These are phyloP conservation scores for Fulvia fulva DNA, from an alignment of 2,329 filamentous ascomycete species.

Conservation along the genomic window DNA sequence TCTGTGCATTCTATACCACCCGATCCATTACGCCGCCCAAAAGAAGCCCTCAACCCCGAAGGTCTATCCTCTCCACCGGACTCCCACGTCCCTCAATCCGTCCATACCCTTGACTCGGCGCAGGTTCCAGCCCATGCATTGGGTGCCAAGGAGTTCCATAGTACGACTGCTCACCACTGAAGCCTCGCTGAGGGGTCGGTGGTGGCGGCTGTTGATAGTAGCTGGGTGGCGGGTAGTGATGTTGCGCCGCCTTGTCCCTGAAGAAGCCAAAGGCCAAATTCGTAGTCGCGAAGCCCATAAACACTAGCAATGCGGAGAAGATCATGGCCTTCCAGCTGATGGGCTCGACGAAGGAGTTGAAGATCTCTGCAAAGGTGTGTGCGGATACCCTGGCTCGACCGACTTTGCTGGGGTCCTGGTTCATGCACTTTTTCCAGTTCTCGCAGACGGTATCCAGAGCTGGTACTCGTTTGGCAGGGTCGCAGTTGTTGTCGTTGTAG, in stretches of 20 bases:
- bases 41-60: background rate
- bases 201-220: conserved; percentile 27
- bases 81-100: conserved; percentile 32
- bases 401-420: conserved; percentile 71
- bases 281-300: conserved; percentile 52
- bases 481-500: conserved; percentile 74
- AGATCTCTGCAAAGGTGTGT: conserved; percentile 83
- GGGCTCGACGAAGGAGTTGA: conserved; percentile 88
- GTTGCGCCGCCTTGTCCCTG: conserved; percentile 38
- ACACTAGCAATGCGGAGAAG: conserved; percentile 47
- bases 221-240: conserved; percentile 20
- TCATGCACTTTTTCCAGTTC: conserved; percentile 85
- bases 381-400: conserved; percentile 78
- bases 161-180: conserved; percentile 28
- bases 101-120: conserved; percentile 28
- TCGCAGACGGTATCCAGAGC: conserved; percentile 70
- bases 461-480: conserved; percentile 61
- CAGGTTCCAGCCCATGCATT: conserved; percentile 28
- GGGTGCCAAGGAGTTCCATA: conserved; percentile 32
- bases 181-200: conserved; percentile 33
- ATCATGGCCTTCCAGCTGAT: conserved; percentile 79
- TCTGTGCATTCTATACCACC: background rate
- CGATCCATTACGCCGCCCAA: background rate
- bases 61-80: conserved; percentile 32
- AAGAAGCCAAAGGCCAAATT: conserved; percentile 59